These are phyloP conservation scores for Fraxinus latifolia DNA, from an alignment of 305 asterid species.

Conservation along the genomic window DNA sequence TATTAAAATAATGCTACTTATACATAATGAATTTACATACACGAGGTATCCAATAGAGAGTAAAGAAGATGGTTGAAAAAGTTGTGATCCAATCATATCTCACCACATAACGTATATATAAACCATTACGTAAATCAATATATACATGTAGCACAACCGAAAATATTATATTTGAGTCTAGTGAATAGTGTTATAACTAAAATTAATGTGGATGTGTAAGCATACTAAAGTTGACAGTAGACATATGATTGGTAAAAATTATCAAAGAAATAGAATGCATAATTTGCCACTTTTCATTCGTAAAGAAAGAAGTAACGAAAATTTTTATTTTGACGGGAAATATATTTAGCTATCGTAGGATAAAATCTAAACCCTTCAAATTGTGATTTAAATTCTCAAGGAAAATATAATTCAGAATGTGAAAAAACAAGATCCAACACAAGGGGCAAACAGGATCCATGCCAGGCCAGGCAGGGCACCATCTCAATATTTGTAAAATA, in stretches of 20 bases:
- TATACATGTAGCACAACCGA: not conserved
- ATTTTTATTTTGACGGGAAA: not conserved
- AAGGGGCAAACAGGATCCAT: not conserved
- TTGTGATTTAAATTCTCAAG: not conserved
- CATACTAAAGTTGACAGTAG: not conserved
- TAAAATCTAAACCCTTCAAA: not conserved
- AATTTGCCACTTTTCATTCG: not conserved
- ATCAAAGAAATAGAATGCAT: not conserved
- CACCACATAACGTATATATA: not conserved
- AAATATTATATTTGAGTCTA: not conserved
- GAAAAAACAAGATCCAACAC: not conserved
- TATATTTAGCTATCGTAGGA: not conserved
- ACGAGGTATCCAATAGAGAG: not conserved
- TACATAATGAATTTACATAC: no score
- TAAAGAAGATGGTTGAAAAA: no score
- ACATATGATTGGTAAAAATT: not conserved
- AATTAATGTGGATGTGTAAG: not conserved
- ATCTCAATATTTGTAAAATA: not conserved
- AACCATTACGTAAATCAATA: no score
- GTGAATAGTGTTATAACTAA: not conserved
- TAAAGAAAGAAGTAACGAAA: not conserved
- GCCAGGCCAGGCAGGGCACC: not conserved
- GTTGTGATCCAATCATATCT: not conserved
- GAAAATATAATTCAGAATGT: not conserved
- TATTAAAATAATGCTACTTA: no score